Base-by-base conservation (phyloP, 305 asterid genomes). In the Fraxinus xanthoxyloides region DNA sequence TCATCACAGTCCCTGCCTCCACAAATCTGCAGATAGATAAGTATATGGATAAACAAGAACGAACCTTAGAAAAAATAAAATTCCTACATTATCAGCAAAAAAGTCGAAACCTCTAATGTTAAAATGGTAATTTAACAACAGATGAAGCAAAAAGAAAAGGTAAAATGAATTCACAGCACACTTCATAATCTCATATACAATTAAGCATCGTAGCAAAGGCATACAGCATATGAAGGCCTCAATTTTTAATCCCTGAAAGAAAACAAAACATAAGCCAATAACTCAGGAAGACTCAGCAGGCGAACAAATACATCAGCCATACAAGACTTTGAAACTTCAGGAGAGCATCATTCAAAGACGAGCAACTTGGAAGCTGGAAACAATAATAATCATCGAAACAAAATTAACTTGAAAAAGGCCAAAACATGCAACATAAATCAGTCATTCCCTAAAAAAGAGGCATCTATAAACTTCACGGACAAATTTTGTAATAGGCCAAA, bases 1-100 rank as follows among this genome's bases (percentile, higher is more conserved):
- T 94, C 93, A 88, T 78, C 86, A 92, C 83, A 1, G 97, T 95
- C 54, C 93, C 97, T 26, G 91, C 92, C 31, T 89, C 90, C 74
- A 95, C 81, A 77, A 92, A 95, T 80, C 98, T 95, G 96, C 91
- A 89, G 34, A 61, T 72, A 83, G 40, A 74, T 77, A 84, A 78
- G 67, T 46, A 69, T 26, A 80, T 65, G 54, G 77, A 76, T 38
- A 40, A 21, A 76, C 56, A 75, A 40, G 72, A 51, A 38, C 24
- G 51, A 77, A 70, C 77, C 81, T 34, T 75, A 31, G 31, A 31
- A 70, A 32, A 5, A 70, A 69, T 40, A 70, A 54, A 24, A 67
- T 19, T 82, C 23, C n/a, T 7, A 75, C 19, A 30, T 40, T 24
- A 13, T 24, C 24, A 70, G 23, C 3, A 77, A 19, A 48, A 65